These are phyloP conservation scores for Lentinus tigrinus DNA, from an alignment of 768 basidiomycete genomes.

Conservation along the genomic window DNA sequence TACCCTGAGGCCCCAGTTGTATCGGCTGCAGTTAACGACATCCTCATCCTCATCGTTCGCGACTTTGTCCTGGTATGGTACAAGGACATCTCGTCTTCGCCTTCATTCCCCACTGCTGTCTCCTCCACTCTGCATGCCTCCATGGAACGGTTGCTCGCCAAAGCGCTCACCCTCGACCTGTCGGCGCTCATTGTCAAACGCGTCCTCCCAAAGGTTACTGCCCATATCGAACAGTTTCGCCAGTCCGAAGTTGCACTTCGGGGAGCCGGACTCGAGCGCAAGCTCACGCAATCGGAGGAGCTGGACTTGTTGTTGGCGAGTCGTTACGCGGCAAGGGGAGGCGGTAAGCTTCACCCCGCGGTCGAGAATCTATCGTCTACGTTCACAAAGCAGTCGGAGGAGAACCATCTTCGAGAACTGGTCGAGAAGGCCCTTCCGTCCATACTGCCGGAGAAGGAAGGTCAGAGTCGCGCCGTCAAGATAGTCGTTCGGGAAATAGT, in stretches of 20 bases:
- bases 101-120: constrained; percentile 85
- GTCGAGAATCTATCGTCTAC: constrained; percentile 86
- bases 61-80: constrained; percentile 95
- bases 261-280: constrained; percentile 78
- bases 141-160: constrained; percentile 54
- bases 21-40: constrained; percentile 73
- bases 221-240: constrained; percentile 87
- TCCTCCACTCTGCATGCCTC: constrained; percentile 71
- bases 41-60: constrained; percentile 76
- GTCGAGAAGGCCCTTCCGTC: constrained; percentile 70
- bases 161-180: constrained; percentile 63
- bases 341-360: constrained; percentile 75
- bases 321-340: constrained; percentile 68
- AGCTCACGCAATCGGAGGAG: constrained; percentile 86
- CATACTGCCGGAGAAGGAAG: constrained; percentile 76
- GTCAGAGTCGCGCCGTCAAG: constrained; percentile 63
- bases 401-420: constrained; percentile 74
- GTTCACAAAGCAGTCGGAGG: constrained; percentile 88
- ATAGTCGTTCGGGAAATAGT: constrained; percentile 81
- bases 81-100: constrained; percentile 77
- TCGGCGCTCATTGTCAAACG: constrained; percentile 77
- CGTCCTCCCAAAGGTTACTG: constrained; percentile 85
- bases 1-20: constrained; percentile 62
- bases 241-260: constrained; percentile 85
- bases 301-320: constrained; percentile 84